phyloP scores from a whole-genome alignment of 2,329 filamentous ascomycete species.

The Colletotrichum theobromicola region DNA sequence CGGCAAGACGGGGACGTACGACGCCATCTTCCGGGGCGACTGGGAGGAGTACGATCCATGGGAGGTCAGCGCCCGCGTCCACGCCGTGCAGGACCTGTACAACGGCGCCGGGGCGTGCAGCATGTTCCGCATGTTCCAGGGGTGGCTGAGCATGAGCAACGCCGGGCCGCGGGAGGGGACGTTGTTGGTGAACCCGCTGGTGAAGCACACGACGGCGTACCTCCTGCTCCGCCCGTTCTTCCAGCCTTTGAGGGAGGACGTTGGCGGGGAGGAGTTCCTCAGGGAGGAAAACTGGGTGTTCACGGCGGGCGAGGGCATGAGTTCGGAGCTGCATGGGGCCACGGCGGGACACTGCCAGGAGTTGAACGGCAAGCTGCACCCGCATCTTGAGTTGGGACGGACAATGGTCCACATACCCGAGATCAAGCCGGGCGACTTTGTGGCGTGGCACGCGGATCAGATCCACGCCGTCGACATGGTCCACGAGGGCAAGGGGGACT shows the following conservation, averaged over 20 bases:
- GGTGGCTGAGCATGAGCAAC: constrained; percentile 83
- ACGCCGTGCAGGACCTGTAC: constrained; percentile 77
- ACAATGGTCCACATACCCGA: constrained; percentile 76
- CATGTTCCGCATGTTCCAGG: constrained; percentile 89
- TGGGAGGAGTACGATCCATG: constrained; percentile 88
- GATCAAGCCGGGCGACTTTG: constrained; percentile 76
- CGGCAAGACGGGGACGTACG: constrained; percentile 71
- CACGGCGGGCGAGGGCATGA: constrained; percentile 48
- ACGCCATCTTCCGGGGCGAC: constrained; percentile 71
- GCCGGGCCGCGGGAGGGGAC: constrained; percentile 79
- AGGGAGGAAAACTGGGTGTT: constrained; percentile 66
- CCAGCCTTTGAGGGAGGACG: constrained; percentile 38
- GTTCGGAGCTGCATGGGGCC: constrained; percentile 71
- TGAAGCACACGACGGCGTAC: constrained; percentile 79
- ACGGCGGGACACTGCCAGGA: constrained; percentile 73
- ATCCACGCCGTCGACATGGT: constrained; percentile 86
- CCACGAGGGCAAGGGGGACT: constrained; percentile 75
- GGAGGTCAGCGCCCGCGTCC: constrained; percentile 73
- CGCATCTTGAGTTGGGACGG: constrained; percentile 69
- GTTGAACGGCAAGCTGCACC: constrained; percentile 67
- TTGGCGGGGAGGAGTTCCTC: constrained; percentile 41
- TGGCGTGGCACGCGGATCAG: constrained; percentile 83
- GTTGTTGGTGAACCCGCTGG: constrained; percentile 79
- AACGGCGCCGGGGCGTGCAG: constrained; percentile 81
- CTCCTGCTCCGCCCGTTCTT: constrained; percentile 87